Percentiles rank a stretch among this genome's conserved stretches.
Evolutionary conservation across 768 basidiomycete species (phyloP).

Genomic region (Hemileccinum impolitum): DNA sequence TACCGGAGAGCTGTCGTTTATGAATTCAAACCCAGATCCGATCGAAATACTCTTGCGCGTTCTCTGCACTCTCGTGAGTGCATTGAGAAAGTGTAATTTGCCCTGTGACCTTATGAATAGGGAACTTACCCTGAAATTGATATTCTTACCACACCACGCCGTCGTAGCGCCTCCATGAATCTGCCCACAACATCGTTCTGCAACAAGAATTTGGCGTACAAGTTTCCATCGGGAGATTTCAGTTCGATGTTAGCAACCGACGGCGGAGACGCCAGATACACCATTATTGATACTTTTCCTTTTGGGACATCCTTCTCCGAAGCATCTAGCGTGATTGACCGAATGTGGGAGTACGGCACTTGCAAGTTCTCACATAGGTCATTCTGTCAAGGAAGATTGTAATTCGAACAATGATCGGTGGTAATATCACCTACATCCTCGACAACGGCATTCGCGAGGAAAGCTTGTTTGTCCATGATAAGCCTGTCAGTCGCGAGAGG

Average conservation of each 20-base stretch:
- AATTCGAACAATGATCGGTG: neutral
- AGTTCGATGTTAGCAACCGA: conserved; percentile 32
- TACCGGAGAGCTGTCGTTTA: conserved; percentile 18
- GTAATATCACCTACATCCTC: conserved; percentile 14
- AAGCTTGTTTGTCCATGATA: conserved; percentile 47
- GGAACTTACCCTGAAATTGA: neutral
- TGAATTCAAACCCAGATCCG: conserved; percentile 25
- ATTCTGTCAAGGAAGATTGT: conserved; percentile 32
- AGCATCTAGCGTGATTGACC: conserved; percentile 24
- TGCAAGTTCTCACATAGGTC: conserved; percentile 52
- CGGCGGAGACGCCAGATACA: conserved; percentile 37
- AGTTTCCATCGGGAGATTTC: conserved; percentile 19
- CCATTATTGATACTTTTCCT: conserved; percentile 25
- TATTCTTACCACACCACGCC: conserved; percentile 45
- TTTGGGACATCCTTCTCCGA: conserved; percentile 18
- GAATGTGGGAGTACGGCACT: conserved; percentile 38
- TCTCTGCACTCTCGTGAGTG: conserved; percentile 10
- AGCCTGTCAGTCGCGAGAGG: conserved; percentile 42
- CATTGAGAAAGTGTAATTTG: conserved; percentile 28
- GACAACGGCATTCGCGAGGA: conserved; percentile 48
- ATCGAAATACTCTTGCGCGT: conserved; percentile 25
- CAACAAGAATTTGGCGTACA: conserved; percentile 39
- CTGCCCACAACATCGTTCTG: conserved; percentile 29
- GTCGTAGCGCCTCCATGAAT: conserved; percentile 41
- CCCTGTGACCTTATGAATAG: conserved; percentile 22